A percentile compares a stretch with the other conserved stretches of the same genome.
Conservation (phyloP, 345 rosid genomes). For the Dimocarpus longan region DNA sequence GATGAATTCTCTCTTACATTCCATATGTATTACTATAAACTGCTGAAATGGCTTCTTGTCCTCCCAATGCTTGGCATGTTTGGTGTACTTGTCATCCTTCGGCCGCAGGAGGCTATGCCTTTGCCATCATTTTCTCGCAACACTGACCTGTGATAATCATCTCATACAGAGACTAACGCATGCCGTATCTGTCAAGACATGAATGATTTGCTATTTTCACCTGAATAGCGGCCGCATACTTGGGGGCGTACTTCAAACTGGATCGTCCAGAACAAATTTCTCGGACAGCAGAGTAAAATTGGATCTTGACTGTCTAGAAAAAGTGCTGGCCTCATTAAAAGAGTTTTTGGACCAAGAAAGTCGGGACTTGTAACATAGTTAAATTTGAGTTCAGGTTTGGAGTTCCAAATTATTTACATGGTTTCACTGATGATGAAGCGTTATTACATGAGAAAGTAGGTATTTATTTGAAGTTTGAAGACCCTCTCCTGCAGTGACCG, state of each 20-base stretch:
- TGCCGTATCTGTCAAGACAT: slow-evolving; percentile 9
- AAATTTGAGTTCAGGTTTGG: slow-evolving; percentile 19
- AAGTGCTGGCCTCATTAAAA: not conserved
- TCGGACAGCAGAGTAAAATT: not conserved
- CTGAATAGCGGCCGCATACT: slow-evolving; percentile 8
- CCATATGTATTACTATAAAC: slow-evolving; percentile 95
- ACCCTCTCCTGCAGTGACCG: too few relatives aligned
- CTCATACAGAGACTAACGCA: not conserved
- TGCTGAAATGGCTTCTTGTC: slow-evolving; percentile 95
- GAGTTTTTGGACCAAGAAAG: slow-evolving; percentile 22
- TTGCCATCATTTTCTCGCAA: slow-evolving; percentile 92
- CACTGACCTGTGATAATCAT: slow-evolving; percentile 57
- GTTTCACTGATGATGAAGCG: not conserved
- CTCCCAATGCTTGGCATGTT: slow-evolving; percentile 99
- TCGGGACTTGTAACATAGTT: slow-evolving; percentile 38
- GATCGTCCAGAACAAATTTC: not conserved
- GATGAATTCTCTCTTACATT: slow-evolving; percentile 96
- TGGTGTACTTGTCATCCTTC: slow-evolving; percentile 78
- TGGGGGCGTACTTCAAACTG: not conserved
- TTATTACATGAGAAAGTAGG: not conserved
- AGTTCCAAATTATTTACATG: not conserved
- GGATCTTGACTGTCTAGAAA: slow-evolving; percentile 7
- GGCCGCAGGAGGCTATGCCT: slow-evolving; percentile 90
- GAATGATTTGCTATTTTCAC: not conserved
- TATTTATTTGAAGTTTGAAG: not conserved